Evolutionary conservation across 2,329 filamentous ascomycete species (phyloP).

Genomic region (Clonostachys chloroleuca): DNA sequence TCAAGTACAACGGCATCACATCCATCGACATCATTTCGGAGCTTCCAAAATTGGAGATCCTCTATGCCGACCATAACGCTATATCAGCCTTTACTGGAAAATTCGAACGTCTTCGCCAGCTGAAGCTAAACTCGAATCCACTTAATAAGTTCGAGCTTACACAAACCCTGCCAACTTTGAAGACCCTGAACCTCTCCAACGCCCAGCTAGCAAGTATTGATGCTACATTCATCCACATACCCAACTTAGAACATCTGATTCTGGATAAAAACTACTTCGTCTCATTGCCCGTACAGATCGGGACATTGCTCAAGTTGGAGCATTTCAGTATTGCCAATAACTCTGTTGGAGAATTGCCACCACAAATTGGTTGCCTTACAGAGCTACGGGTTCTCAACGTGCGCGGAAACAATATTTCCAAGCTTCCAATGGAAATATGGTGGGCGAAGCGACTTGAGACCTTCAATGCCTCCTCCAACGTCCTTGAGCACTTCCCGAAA

Average conservation of each 20-base stretch:
- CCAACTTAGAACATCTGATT: slow-evolving; percentile 80
- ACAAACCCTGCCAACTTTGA: slow-evolving; percentile 72
- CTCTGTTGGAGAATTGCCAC: slow-evolving; percentile 74
- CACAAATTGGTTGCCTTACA: slow-evolving; percentile 81
- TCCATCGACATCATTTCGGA: slow-evolving; percentile 84
- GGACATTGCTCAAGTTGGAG: slow-evolving; percentile 76
- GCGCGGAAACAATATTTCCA: slow-evolving; percentile 87
- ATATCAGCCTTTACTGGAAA: slow-evolving; percentile 85
- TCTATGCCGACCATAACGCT: slow-evolving; percentile 88
- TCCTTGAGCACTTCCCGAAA: slow-evolving; percentile 87
- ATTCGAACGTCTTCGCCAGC: slow-evolving; percentile 78
- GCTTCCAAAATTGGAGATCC: slow-evolving; percentile 80
- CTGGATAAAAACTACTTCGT: slow-evolving; percentile 96
- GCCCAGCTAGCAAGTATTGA: slow-evolving; percentile 90
- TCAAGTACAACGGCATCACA: slow-evolving; percentile 86
- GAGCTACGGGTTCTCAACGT: slow-evolving; percentile 86
- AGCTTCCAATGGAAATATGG: slow-evolving; percentile 92
- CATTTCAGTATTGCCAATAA: slow-evolving; percentile 95
- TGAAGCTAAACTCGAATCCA: slow-evolving; percentile 92
- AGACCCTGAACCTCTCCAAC: slow-evolving; percentile 83
- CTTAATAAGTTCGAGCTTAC: slow-evolving; percentile 89
- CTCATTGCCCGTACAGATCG: slow-evolving; percentile 80
- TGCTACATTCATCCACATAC: slow-evolving; percentile 80
- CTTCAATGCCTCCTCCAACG: slow-evolving; percentile 92
- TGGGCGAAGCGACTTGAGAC: slow-evolving; percentile 87